phyloP scores from a whole-genome alignment of 1,139 yeast species.

The Suhomyces yuchorum region DNA sequence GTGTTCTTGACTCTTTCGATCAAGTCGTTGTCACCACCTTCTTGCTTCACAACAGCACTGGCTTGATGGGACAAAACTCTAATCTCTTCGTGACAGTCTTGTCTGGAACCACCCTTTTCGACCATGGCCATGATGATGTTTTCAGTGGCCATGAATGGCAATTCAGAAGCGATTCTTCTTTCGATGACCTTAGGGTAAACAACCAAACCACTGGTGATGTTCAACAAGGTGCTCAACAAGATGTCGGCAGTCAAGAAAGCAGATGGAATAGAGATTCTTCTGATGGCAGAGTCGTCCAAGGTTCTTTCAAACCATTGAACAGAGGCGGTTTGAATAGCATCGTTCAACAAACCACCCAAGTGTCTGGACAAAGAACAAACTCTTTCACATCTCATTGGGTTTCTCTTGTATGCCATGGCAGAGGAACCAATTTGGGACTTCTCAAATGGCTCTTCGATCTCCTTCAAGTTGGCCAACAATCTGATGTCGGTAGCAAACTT shows the following conservation, averaged over 20 bases:
- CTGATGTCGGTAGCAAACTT: slow-evolving; percentile 98
- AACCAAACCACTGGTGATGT: slow-evolving; percentile 92
- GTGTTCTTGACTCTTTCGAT: slow-evolving; percentile 84
- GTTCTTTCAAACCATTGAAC: slow-evolving; percentile 99
- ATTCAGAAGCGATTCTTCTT: slow-evolving; percentile 90
- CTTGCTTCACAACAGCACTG: slow-evolving; percentile 93
- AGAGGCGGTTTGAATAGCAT: slow-evolving; percentile 94
- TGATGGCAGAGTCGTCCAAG: slow-evolving; percentile 95
- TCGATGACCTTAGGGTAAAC: slow-evolving; percentile 98
- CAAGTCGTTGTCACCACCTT: slow-evolving; percentile 98
- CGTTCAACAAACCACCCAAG: slow-evolving; percentile 85
- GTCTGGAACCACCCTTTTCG: slow-evolving; percentile 96
- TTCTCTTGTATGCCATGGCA: slow-evolving; percentile 99
- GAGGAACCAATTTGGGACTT: slow-evolving; percentile 96
- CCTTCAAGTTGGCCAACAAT: slow-evolving; percentile 93
- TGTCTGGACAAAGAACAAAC: slow-evolving; percentile 97
- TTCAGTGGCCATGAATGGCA: slow-evolving; percentile 99
- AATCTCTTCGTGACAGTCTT: slow-evolving; percentile 96
- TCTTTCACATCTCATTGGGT: slow-evolving; percentile 99
- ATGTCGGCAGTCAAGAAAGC: slow-evolving; percentile 97
- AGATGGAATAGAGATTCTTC: slow-evolving; percentile 95
- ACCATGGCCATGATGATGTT: slow-evolving; percentile 99
- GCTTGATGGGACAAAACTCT: slow-evolving; percentile 98
- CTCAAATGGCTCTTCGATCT: slow-evolving; percentile 97
- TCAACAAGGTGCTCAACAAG: slow-evolving; percentile 81